Percentiles rank a stretch among this genome's conserved stretches.
Evolutionary conservation across 257 asterid genomes (phyloP).

Genomic region (Solanum virginianum): DNA sequence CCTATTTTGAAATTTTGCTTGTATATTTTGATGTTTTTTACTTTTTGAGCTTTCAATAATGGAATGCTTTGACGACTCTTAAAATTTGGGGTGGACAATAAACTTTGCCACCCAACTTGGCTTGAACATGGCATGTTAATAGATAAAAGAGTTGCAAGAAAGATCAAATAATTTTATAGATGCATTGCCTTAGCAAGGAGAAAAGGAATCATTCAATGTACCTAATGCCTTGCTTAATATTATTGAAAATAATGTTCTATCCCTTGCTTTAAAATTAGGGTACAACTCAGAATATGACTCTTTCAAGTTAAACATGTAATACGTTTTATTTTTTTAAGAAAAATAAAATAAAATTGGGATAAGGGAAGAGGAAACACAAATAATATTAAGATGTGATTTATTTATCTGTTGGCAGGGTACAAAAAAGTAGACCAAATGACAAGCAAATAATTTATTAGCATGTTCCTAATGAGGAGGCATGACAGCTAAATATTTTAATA

Average conservation of each 20-base stretch:
- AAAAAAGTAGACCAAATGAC: background rate
- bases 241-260: background rate
- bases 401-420: no score
- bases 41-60: background rate
- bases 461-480: background rate
- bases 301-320: background rate
- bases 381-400: no score
- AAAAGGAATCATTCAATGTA: background rate
- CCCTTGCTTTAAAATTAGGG: background rate
- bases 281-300: background rate
- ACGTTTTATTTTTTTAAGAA: no score
- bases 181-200: background rate
- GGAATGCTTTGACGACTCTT: background rate
- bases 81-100: background rate
- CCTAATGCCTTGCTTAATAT: background rate
- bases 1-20: background rate
- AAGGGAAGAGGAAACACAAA: no score
- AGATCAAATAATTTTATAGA: background rate
- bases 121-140: conserved; percentile 2
- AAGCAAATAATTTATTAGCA: background rate
- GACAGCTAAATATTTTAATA: background rate
- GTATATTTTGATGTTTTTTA: background rate
- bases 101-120: background rate
- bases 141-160: background rate
- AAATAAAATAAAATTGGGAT: no score